These are phyloP conservation scores for Alternaria gansuensis DNA, from an alignment of 2,329 filamentous ascomycete genomes.

Conservation along the genomic window DNA sequence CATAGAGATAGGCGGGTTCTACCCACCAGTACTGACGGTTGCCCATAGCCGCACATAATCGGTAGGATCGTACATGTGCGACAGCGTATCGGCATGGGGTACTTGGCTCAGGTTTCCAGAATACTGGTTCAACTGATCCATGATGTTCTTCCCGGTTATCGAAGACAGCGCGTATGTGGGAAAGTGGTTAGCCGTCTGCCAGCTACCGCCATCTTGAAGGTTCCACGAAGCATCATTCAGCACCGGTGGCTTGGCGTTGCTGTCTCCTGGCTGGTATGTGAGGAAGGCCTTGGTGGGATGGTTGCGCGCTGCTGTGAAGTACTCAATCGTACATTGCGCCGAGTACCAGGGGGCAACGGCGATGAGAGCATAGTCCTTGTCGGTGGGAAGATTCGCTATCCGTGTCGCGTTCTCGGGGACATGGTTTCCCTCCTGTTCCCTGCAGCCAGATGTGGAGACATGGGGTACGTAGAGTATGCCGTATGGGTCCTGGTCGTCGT, in stretches of 20 bases:
- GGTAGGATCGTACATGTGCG: constrained; percentile 49
- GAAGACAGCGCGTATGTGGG: constrained; percentile 86
- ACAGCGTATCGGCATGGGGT: constrained; percentile 53
- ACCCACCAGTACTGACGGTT: constrained; percentile 58
- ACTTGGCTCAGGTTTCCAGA: constrained; percentile 73
- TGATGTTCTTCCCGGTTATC: constrained; percentile 70
- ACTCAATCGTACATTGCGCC: constrained; percentile 74
- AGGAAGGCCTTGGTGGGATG: constrained; percentile 65
- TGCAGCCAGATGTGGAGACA: constrained; percentile 70
- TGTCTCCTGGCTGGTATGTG: constrained; percentile 62
- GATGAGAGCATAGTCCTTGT: constrained; percentile 74
- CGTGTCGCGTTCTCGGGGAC: constrained; percentile 80
- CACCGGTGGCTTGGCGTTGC: constrained; percentile 69
- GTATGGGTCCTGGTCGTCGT: constrained; percentile 69
- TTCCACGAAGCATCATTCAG: constrained; percentile 73
- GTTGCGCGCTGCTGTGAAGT: constrained; percentile 70
- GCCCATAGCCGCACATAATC: constrained; percentile 63
- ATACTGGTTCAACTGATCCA: constrained; percentile 76
- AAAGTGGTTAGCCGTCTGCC: constrained; percentile 75
- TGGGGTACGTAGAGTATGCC: constrained; percentile 88
- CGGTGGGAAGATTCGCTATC: constrained; percentile 69
- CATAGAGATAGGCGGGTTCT: not conserved
- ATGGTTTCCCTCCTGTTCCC: constrained; percentile 67
- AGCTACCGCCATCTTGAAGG: constrained; percentile 72
- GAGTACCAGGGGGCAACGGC: constrained; percentile 89